Base-by-base conservation (phyloP, 2,329 filamentous ascomycete species). In the Penicillium sp. region DNA sequence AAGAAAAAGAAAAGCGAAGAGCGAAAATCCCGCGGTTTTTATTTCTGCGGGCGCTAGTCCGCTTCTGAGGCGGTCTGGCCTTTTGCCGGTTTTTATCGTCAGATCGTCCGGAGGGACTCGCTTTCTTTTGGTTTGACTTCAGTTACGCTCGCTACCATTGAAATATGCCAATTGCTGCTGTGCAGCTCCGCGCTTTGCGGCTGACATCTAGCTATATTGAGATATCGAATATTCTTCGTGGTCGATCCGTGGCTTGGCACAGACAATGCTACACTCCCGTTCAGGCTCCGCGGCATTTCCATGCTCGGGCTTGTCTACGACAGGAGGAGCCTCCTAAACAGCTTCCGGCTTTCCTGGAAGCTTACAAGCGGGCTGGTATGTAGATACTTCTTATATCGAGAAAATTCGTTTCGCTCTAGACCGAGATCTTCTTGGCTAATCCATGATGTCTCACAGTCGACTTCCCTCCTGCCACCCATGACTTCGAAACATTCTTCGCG, bases 1-100 rank as follows among this genome's bases (percentile, higher is more conserved):
- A 86, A 76, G 70, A 73, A 72, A 81, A 81, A 75, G 80, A 77
- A 75, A 70, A 69, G 66, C 67, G 66, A 62, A 43, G 53, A 53
- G 59, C 40, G 51, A 56, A 51, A 53, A 56, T 63, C 59, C 58
- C 50, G 52, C 53, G 55, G 46, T 53, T 61, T 65, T 61, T 61
- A 61, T 71, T 60, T 59, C 58, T 60, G 53, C 42, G 26, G 4
- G 39, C 59, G 51, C 68, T 70, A 70, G 59, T 40, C 62, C 52
- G 11, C 18, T 58, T 65, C 54, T 3, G 54, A 62, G 56, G 62
- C 67, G 54, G 59, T 27, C 46, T 48, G 53, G n/a, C 8, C 27
- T 58, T 55, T 47, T 58, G 53, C 56, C 45, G 48, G 35, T 50
- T 39, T 40, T 36, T 44, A 45, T 43, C 8, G 27, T 46, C 46